Evolutionary conservation across 768 basidiomycete genomes (phyloP), one percentile per base, ranked within the genome.

Genomic region (Lentinula lateritia): DNA sequence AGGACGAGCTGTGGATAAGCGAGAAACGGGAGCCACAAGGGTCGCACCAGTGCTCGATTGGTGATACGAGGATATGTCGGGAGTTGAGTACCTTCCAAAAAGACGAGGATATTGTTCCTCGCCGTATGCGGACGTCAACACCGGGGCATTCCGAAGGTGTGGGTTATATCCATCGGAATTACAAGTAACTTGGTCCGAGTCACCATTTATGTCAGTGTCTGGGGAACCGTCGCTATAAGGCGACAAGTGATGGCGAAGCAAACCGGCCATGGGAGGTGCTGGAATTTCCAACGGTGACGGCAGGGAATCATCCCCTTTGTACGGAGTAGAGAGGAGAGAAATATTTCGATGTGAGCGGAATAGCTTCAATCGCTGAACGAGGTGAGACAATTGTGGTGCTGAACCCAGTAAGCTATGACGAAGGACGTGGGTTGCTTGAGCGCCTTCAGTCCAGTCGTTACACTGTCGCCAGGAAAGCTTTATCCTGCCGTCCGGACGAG

Each of bases 361-460:
- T 9, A 69, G 66, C 50, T 72, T 76, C 36, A 87, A 71, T 54
- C 75, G 80, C 62, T 77, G 78, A 32, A 88, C 72, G 52, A 88
- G 74, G 61, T 84, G 82, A 41, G 77, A 74, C 7, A 90, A 77
- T 62, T 89, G 86, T 32, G 78, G 76, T 1, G 84, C 80, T 32
- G 86, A 81, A 34, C 89, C 90, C 43, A 83, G 75, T 46, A 92
- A 75, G 52, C 83, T 78, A 66, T 92, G 90, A 50, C 80, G 81
- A 60, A 90, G 70, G 15, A 87, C 78, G 8, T 77, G 78, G 7
- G 84, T 82, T 2, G 88, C 90, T 68, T 91, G 89, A 50, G 78
- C 79, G 54, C 79, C 83, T 69, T 91, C 88, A 0, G 90, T 92
- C 90, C 90, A 92, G 68, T 92, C 90, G 8, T 78, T 73, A 67